These are phyloP conservation scores for Podaxis sp. DNA, from an alignment of 768 basidiomycete species.

Conservation along the genomic window DNA sequence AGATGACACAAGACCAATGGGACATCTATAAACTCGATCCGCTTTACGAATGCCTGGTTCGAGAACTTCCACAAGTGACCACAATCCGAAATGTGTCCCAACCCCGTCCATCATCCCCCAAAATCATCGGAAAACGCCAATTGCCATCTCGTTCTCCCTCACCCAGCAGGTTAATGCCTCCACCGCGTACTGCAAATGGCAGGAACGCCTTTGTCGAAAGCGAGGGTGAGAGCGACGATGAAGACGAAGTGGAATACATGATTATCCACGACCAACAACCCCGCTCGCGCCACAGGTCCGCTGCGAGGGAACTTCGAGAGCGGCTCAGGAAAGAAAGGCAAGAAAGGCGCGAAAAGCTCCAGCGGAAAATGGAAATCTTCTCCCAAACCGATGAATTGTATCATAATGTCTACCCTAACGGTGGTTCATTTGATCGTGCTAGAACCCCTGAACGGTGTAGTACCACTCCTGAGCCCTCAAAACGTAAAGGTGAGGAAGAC, in stretches of 20 bases:
- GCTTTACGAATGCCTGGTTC: constrained; percentile 65
- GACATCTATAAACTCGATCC: constrained; percentile 84
- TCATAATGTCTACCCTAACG: not conserved
- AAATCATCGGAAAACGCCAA: constrained; percentile 14
- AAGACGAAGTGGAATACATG: constrained; percentile 54
- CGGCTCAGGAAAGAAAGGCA: constrained; percentile 33
- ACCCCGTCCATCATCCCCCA: constrained; percentile 18
- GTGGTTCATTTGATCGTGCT: constrained; percentile 19
- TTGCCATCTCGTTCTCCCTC: constrained; percentile 5
- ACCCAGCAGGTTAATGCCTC: constrained; percentile 10
- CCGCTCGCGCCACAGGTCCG: not conserved
- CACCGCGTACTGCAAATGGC: not conserved
- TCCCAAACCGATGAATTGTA: not conserved
- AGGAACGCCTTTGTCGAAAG: constrained; percentile 16
- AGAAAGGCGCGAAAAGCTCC: constrained; percentile 28
- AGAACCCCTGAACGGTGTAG: constrained; percentile 20
- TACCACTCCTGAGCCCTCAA: constrained; percentile 30
- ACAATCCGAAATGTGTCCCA: constrained; percentile 28
- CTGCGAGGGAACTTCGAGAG: constrained; percentile 29
- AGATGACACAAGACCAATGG: constrained; percentile 77
- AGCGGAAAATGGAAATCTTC: constrained; percentile 1
- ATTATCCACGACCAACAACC: constrained; percentile 37
- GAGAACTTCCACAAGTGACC: constrained; percentile 36
- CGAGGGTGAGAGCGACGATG: constrained; percentile 28
- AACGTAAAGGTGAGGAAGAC: constrained; percentile 48